Evolutionary conservation across 768 basidiomycete genomes (phyloP), one percentile per base, ranked within the genome.

Genomic region (Pluteus cervinus): DNA sequence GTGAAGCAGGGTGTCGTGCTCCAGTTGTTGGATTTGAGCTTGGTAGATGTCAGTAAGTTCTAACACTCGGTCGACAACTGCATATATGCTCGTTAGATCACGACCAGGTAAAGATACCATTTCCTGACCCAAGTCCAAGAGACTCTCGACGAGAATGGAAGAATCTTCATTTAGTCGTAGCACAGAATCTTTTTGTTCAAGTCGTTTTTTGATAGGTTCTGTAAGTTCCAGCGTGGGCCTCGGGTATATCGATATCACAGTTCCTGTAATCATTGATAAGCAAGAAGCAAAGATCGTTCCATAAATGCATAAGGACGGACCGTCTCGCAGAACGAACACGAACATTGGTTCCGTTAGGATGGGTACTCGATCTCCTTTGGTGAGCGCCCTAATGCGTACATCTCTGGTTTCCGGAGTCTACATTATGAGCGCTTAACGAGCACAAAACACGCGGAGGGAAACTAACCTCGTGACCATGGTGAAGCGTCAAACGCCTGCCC

Each of bases 1-100:
- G 43, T 69, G 69, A 17, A 79, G 52, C 16, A 85, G 66, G 12
- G 81, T 69, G 22, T 71, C 58, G 29, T 68, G 68, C 50, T 84
- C 81, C 21, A 81, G 65, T 45, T 71, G 57, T 33, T 74, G 60
- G 29, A 84, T 72, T 47, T 73, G 75, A 41, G 66, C 57, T 42
- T 79, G 79, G 52, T 81, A 84, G 42, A 76, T 74, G 38, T 83
- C 81, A 24, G 81, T 69, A 15, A 84, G 68, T 45, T 79, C 76
- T 12, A 85, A 52, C 0, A 75, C 68, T 23, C 73, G 68, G 53
- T 85, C 82, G 5, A 82, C 80, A 14, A 77, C 78, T 80, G 30
- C n/a, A 26, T 26, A 24, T 33, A 12, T 4, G 11, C 17, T 14
- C 12, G 14, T 17, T 12, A 35, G 18, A 14, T 17, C 12, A 12